These are phyloP conservation scores for Gossypium davidsonii DNA, from an alignment of 441 rosid genomes.

Conservation along the genomic window DNA sequence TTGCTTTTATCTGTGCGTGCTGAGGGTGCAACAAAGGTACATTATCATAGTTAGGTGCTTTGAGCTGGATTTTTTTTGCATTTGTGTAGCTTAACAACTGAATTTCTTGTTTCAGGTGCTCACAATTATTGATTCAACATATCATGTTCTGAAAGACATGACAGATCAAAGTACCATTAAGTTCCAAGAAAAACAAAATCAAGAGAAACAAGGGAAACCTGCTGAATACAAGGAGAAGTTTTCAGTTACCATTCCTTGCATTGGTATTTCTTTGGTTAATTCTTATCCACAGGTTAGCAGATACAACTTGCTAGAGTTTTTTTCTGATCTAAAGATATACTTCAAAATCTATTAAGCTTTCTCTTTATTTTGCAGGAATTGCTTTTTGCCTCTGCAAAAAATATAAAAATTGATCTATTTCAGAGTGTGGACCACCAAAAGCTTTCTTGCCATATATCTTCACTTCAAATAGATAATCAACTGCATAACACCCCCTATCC, in stretches of 20 bases:
- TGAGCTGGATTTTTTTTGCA: conserved; percentile 13
- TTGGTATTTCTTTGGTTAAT: conserved; percentile 78
- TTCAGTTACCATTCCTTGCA: conserved; percentile 54
- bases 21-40: conserved; percentile 93
- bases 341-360: conserved; percentile 15
- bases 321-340: conserved; percentile 4
- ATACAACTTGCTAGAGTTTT: conserved; percentile 7
- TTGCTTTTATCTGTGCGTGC: conserved; percentile 65
- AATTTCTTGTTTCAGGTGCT: conserved; percentile 53
- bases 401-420: conserved; percentile 49
- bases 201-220: conserved; percentile 36
- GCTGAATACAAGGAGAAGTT: conserved; percentile 61
- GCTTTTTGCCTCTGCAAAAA: conserved; percentile 80
- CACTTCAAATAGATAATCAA: conserved; percentile 87
- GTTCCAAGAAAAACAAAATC: conserved; percentile 42
- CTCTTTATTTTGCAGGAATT: conserved; percentile 56
- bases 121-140: conserved; percentile 73
- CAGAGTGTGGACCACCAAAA: conserved; percentile 85
- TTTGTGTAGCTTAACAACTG: conserved; percentile 15
- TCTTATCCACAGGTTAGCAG: conserved; percentile 68
- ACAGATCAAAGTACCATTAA: conserved; percentile 31
- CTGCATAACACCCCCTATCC: conserved; percentile 67
- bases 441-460: conserved; percentile 64
- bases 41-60: conserved; percentile 15
- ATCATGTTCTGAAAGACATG: conserved; percentile 52